phyloP scores from a whole-genome alignment of 208 protist genomes.

The Kentomonas sorsogonicus region DNA sequence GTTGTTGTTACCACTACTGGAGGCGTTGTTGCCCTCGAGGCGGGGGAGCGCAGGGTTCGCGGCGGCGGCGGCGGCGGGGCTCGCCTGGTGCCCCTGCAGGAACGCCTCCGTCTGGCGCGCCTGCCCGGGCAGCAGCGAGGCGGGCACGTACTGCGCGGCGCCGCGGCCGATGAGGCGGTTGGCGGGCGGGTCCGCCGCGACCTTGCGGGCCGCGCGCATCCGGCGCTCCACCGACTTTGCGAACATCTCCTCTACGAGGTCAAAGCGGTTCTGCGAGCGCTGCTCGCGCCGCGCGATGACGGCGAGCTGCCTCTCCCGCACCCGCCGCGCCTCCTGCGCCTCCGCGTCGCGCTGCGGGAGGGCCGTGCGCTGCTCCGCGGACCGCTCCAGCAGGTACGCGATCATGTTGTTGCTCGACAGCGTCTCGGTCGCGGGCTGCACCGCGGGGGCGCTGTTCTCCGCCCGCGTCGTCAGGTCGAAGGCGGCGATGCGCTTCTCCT shows the following conservation, averaged over 20 bases:
- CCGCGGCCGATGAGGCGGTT: slow-evolving; percentile 73
- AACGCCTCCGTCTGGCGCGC: slow-evolving; percentile 7
- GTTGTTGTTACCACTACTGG: slow-evolving; percentile 2
- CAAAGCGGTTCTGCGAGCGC: slow-evolving; percentile 31
- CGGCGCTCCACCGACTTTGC: slow-evolving; percentile 50
- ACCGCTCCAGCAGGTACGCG: slow-evolving; percentile 17
- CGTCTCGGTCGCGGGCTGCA: no score
- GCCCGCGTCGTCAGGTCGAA: background rate
- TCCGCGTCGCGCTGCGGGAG: slow-evolving; percentile 12
- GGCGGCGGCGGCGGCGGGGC: background rate
- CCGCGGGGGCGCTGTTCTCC: slow-evolving; percentile 10
- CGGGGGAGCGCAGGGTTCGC: background rate
- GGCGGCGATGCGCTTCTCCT: slow-evolving; percentile 20
- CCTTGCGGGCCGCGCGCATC: slow-evolving; percentile 50
- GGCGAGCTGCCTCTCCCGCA: slow-evolving; percentile 37
- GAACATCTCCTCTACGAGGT: slow-evolving; percentile 79
- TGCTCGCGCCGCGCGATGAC: slow-evolving; percentile 35
- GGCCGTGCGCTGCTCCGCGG: background rate
- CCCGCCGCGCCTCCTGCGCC: slow-evolving; percentile 17
- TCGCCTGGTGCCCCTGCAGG: slow-evolving; percentile 4
- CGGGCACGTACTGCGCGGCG: slow-evolving; percentile 78
- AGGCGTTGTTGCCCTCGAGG: background rate
- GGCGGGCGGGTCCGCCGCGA: slow-evolving; percentile 80
- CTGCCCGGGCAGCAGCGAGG: slow-evolving; percentile 36
- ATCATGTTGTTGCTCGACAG: slow-evolving; percentile 20